Conservation (phyloP, 2,329 filamentous ascomycete genomes). For the Penicillium crustosum region DNA sequence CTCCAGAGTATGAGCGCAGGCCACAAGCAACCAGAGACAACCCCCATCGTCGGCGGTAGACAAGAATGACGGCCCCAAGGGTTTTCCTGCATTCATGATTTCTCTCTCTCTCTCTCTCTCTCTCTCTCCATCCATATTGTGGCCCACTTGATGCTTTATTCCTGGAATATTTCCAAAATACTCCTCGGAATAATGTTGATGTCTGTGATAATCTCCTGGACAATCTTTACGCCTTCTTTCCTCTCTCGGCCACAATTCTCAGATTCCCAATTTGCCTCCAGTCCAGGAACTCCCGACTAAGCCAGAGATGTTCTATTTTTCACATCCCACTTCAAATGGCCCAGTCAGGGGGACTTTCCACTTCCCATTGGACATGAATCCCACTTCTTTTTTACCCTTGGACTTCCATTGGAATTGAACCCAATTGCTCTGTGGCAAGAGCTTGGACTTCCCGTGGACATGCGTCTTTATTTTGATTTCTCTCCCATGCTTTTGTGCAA, state of each 20-base stretch:
- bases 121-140: conserved; percentile 4
- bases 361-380: conserved; percentile 11
- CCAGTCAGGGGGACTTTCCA: not conserved
- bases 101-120: conserved; percentile 1
- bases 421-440: conserved; percentile 3
- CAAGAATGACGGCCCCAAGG: conserved; percentile 11
- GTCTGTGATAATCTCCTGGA: conserved; percentile 14
- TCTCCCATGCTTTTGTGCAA: conserved; percentile 19
- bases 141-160: conserved; percentile 18
- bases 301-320: conserved; percentile 5
- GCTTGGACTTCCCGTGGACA: conserved; percentile 9
- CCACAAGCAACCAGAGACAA: conserved; percentile 43
- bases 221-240: conserved; percentile 3
- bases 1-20: conserved; percentile 43
- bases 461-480: conserved; percentile 16
- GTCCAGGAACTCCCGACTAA: conserved; percentile 3
- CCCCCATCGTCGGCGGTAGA: conserved; percentile 41
- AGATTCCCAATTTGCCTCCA: not conserved
- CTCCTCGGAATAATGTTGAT: conserved; percentile 19
- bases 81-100: conserved; percentile 15
- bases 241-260: conserved; percentile 4
- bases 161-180: conserved; percentile 14
- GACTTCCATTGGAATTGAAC: conserved; percentile 16
- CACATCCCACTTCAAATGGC: conserved; percentile 4
- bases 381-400: conserved; percentile 8